Evolutionary conservation across 108 stramenopile species (phyloP).

Genomic region (Aurantiochytrium sp.): DNA sequence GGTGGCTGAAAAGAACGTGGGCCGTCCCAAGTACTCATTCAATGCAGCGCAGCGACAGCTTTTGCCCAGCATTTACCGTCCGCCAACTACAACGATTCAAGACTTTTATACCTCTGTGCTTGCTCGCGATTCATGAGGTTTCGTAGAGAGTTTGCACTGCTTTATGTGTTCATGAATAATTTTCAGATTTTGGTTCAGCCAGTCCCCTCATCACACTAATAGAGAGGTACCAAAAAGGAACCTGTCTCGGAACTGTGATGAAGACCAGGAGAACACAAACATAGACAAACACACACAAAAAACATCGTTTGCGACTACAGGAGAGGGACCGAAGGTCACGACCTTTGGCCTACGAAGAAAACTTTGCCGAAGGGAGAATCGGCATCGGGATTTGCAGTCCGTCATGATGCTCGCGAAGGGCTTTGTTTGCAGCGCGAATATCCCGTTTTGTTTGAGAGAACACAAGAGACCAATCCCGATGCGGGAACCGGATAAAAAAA

Average conservation of each 20-base stretch:
- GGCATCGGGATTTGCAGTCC: not conserved
- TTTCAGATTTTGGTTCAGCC: too few species aligned
- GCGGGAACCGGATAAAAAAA: not conserved
- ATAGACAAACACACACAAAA: too few species aligned
- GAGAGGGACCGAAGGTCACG: too few species aligned
- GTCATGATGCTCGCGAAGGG: not conserved
- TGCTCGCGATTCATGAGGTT: conserved; percentile 30
- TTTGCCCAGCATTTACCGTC: conserved; percentile 39
- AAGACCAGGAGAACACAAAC: too few species aligned
- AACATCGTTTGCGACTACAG: too few species aligned
- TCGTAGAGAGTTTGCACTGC: too few species aligned
- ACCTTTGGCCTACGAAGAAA: not conserved
- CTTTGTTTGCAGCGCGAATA: not conserved
- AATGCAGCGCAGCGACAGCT: conserved; percentile 47
- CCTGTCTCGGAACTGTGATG: too few species aligned
- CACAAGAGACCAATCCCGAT: not conserved
- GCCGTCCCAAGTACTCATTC: conserved; percentile 45
- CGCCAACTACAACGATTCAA: conserved; percentile 35
- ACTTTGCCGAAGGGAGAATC: not conserved
- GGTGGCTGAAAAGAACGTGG: conserved; percentile 52
- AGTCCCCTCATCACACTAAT: too few species aligned
- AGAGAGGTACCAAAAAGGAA: too few species aligned
- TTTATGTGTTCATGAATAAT: too few species aligned
- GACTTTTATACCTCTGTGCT: conserved; percentile 38
- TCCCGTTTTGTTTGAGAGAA: not conserved